Evolutionary conservation across 495 filamentous ascomycete genomes (phyloP).

Genomic region (Podospora pseudocomata): DNA sequence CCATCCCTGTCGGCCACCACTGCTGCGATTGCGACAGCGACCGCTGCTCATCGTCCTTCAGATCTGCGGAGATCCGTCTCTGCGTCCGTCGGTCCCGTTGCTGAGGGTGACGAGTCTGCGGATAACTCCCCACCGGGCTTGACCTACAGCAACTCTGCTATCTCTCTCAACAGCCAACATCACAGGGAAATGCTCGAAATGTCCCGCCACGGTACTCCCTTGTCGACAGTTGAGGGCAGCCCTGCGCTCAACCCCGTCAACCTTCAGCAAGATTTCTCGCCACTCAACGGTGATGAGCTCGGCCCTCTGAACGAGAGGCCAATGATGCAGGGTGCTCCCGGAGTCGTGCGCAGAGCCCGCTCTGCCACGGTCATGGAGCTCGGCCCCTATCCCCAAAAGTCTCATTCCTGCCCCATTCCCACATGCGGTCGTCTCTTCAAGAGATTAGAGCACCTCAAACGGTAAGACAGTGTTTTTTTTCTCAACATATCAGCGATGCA

Average conservation of each 20-base stretch:
- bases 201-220: conserved; percentile 83
- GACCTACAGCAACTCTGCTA: conserved; percentile 60
- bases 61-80: conserved; percentile 91
- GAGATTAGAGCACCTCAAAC: conserved; percentile 97
- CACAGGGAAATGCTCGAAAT: conserved; percentile 77
- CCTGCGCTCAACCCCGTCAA: conserved; percentile 66
- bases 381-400: conserved; percentile 94
- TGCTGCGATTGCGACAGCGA: conserved; percentile 54
- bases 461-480: conserved; percentile 62
- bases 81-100: conserved; percentile 76
- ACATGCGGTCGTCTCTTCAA: conserved; percentile 97
- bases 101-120: conserved; percentile 68
- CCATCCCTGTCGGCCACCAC: conserved; percentile 64
- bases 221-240: conserved; percentile 74
- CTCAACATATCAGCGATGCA: conserved; percentile 40
- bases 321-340: conserved; percentile 60
- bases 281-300: conserved; percentile 61
- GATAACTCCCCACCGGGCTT: conserved; percentile 68
- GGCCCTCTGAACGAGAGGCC: conserved; percentile 57
- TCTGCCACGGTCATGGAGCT: conserved; percentile 96
- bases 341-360: conserved; percentile 81
- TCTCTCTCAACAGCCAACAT: conserved; percentile 54
- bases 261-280: conserved; percentile 62
- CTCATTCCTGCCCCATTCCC: conserved; percentile 97
- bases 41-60: conserved; percentile 65